A percentile compares a stretch with the other conserved stretches of the same genome.
Evolutionary conservation across 345 rosid species (phyloP).

Genomic region (Streptanthus diversifolius): DNA sequence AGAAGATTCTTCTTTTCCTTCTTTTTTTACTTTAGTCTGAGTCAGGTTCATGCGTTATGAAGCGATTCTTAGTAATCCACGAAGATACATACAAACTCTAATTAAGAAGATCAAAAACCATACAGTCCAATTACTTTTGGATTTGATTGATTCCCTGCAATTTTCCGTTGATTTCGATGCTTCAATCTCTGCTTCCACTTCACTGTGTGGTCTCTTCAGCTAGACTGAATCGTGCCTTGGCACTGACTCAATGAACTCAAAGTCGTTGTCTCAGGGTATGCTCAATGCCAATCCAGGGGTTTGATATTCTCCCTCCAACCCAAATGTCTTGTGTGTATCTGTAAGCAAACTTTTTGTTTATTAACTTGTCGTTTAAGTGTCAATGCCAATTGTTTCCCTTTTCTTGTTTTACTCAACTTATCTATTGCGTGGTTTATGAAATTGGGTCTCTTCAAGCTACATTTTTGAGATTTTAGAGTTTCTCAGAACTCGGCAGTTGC

Average conservation of each 20-base stretch:
- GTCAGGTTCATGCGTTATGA: slow-evolving; percentile 5
- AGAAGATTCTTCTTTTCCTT: slow-evolving; percentile 2
- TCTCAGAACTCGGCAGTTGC: background rate
- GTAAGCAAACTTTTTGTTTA: no score
- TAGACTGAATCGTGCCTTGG: slow-evolving; percentile 79
- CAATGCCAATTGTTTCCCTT: background rate
- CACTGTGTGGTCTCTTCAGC: slow-evolving; percentile 72
- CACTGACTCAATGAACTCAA: slow-evolving; percentile 56
- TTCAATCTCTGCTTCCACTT: slow-evolving; percentile 72
- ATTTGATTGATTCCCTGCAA: no score
- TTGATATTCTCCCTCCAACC: no score
- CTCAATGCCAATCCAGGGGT: slow-evolving; percentile 19
- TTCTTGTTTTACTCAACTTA: background rate
- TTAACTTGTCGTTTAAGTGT: background rate
- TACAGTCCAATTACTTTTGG: no score
- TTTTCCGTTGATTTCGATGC: background rate
- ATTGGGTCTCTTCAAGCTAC: background rate
- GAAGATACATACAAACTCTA: background rate
- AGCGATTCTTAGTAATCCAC: background rate
- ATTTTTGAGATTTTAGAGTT: background rate
- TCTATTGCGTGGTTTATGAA: background rate
- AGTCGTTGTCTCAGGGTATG: slow-evolving; percentile 66
- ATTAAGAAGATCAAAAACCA: no score
- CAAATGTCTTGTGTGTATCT: no score
- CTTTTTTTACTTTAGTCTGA: background rate